Evolutionary conservation across 805 yeast genomes (phyloP).

Genomic region (Monosporozyma aerobia): DNA sequence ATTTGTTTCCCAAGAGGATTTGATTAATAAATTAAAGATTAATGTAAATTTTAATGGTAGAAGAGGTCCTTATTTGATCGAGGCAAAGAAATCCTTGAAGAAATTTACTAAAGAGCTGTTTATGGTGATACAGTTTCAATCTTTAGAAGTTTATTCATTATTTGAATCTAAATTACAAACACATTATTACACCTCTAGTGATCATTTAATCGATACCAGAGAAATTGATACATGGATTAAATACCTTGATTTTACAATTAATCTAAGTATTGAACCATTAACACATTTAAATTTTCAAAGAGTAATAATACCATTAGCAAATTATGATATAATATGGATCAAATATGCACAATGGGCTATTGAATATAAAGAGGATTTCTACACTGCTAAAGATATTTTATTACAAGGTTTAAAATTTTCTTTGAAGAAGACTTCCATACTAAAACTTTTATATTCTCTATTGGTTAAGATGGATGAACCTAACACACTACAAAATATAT

Average conservation of each 20-base stretch:
- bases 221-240: constrained; percentile 23
- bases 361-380: constrained; percentile 13
- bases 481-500: constrained; percentile 10
- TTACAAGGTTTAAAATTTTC: constrained; percentile 15
- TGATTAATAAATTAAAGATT: constrained; percentile 18
- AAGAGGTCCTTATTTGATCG: constrained; percentile 29
- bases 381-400: constrained; percentile 19
- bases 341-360: constrained; percentile 27
- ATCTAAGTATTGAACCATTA: constrained; percentile 13
- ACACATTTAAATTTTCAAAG: constrained; percentile 27
- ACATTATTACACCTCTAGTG: constrained; percentile 23
- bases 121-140: constrained; percentile 25
- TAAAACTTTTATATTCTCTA: constrained; percentile 16
- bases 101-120: constrained; percentile 26
- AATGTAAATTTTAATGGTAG: constrained; percentile 17
- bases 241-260: constrained; percentile 23
- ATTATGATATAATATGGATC: constrained; percentile 26
- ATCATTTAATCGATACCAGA: constrained; percentile 15
- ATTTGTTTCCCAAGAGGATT: constrained; percentile 20
- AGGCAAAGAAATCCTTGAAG: constrained; percentile 24
- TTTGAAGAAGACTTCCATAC: constrained; percentile 16
- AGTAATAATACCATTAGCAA: constrained; percentile 24
- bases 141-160: constrained; percentile 21
- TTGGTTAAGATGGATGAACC: constrained; percentile 17
- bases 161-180: constrained; percentile 25